phyloP scores from a whole-genome alignment of 345 rosid genomes.

The Corchorus capsularis region DNA sequence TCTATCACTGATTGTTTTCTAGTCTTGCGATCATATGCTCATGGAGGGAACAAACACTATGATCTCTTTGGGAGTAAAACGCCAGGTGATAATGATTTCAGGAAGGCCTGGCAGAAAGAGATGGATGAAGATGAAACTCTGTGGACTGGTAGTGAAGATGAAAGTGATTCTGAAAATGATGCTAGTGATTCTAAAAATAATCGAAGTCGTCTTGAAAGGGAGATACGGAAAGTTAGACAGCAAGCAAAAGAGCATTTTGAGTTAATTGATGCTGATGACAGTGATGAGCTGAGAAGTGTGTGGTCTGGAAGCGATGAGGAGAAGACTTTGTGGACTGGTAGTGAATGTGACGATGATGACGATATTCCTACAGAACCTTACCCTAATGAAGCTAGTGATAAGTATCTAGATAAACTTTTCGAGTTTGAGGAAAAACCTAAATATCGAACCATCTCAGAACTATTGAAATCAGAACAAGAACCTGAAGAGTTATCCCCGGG shows the following conservation, averaged over 20 bases:
- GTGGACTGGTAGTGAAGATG: conserved; percentile 93
- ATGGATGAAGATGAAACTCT: conserved; percentile 63
- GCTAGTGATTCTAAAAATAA: conserved; percentile 8
- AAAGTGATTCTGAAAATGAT: conserved; percentile 37
- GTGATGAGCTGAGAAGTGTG: conserved; percentile 80
- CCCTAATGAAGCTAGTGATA: conserved; percentile 79
- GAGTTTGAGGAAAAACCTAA: conserved; percentile 94
- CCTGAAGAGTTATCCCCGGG: conserved; percentile 90
- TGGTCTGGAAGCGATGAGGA: conserved; percentile 97
- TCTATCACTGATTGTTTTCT: conserved; percentile 24
- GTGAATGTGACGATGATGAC: conserved; percentile 77
- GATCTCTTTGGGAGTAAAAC: conserved; percentile 65
- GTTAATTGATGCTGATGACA: conserved; percentile 78
- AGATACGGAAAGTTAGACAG: conserved; percentile 68
- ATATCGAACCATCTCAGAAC: conserved; percentile 79
- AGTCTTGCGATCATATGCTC: conserved; percentile 61
- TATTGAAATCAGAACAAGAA: conserved; percentile 73
- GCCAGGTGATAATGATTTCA: conserved; percentile 66
- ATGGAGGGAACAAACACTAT: conserved; percentile 53
- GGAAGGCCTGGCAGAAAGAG: conserved; percentile 69
- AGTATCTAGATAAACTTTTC: conserved; percentile 71
- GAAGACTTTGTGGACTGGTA: conserved; percentile 91
- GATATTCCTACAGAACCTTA: conserved; percentile 82
- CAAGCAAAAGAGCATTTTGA: conserved; percentile 73
- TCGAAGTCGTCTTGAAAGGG: conserved; percentile 40